Evolutionary conservation across 208 protist species (phyloP).

Genomic region (Novymonas esmeraldas): DNA sequence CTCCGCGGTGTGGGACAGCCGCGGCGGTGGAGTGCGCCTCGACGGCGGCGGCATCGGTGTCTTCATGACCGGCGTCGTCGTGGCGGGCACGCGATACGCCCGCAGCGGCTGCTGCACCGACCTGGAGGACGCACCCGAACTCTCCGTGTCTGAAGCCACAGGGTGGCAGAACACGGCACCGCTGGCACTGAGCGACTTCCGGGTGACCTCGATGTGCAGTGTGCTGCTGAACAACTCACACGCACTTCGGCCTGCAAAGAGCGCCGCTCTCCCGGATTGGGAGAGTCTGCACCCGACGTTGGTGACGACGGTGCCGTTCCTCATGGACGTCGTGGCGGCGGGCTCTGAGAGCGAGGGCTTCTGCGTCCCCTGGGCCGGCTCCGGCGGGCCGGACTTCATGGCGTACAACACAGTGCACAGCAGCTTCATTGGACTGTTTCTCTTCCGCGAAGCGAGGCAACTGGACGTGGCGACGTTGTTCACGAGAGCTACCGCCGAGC

Average conservation of each 20-base stretch:
- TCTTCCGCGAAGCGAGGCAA: slow-evolving; percentile 10
- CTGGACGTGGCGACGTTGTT: neutral
- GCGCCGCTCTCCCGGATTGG: too few species aligned
- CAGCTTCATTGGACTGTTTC: slow-evolving; percentile 41
- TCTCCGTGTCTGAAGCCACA: neutral
- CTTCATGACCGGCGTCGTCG: slow-evolving; percentile 30
- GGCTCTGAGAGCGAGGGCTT: slow-evolving; percentile 58
- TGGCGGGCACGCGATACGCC: slow-evolving; percentile 39
- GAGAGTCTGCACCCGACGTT: too few species aligned
- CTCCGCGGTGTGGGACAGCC: slow-evolving; percentile 36
- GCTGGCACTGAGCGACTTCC: slow-evolving; percentile 1
- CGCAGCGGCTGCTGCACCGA: neutral
- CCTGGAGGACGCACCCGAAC: neutral
- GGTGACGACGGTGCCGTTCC: neutral
- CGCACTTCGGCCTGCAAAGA: neutral
- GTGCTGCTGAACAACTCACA: slow-evolving; percentile 34
- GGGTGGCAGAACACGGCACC: neutral
- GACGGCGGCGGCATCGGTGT: slow-evolving; percentile 31
- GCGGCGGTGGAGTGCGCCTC: slow-evolving; percentile 39
- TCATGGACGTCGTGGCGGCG: slow-evolving; percentile 22
- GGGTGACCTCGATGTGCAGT: slow-evolving; percentile 39
- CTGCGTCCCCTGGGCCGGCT: slow-evolving; percentile 33
- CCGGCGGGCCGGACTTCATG: neutral
- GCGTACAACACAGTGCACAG: slow-evolving; percentile 36
- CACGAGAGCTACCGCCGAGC: too few species aligned